Base-by-base conservation (phyloP, 805 yeast species). In the Wickerhamiella kurtzmanii region DNA sequence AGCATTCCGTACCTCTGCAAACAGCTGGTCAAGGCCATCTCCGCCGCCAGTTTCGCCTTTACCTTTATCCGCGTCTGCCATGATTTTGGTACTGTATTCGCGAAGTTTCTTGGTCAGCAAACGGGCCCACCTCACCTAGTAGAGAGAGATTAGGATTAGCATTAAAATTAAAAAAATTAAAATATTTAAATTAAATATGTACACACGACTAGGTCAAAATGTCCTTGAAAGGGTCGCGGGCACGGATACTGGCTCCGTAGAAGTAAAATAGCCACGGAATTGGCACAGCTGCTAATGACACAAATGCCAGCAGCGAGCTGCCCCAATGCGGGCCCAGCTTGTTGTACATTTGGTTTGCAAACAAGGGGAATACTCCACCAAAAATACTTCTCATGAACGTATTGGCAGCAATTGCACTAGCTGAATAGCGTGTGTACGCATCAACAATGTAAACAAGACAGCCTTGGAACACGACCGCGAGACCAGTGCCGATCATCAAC, bases 341-440 rank as follows among this genome's bases (percentile, higher is more conserved):
- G 49, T 67, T 63, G 58, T 72, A 82, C 76, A 82, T 71, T 32
- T 75, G 73, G 36, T 66, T 57, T 3, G 83, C 82, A 60, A 82
- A 80, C 44, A 82, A 65, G 32, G 83, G 82, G 66, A 78, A 77
- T 2, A 71, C 73, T 49, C 76, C 75, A 2, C 80, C 83, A 53
- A 72, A 69, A 2, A 73, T 59, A 1, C 80, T 75, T 58, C 84
- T 66, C 49, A 75, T 58, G 44, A 78, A 70, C 1, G 83, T 76
- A 51, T 76, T 76, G 2, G 57, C 56, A 4, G 85, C 82, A 49
- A 78, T 69, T 2, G 80, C 81, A 17, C 80, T 73, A 1, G 83
- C 83, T 4, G 82, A 75, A 54, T 68, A 74, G 45, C 69, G 63
- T 18, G 77, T 69, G 56, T 75, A 77, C 42, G 80, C 70, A 57